Percentiles rank a stretch among this genome's conserved stretches.
Conservation (phyloP, 2,329 filamentous ascomycete species). For the Parascedosporium putredinis region DNA sequence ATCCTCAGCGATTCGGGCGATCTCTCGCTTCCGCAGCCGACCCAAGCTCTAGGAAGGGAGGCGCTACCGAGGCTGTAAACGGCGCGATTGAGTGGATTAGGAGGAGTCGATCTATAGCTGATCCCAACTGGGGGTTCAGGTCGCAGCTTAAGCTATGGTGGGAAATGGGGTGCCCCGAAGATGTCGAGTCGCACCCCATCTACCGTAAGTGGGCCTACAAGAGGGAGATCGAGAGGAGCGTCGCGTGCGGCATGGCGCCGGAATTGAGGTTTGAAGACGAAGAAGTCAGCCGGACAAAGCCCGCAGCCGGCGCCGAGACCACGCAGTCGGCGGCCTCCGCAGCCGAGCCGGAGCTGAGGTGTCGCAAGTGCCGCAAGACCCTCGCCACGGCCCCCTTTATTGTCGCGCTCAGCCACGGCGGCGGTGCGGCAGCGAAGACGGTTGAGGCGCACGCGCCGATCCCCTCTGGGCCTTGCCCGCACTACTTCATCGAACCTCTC, state of each 20-base stretch:
- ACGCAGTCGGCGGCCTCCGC: slow-evolving; percentile 5
- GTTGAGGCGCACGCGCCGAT: slow-evolving; percentile 5
- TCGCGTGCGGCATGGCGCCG: slow-evolving; percentile 70
- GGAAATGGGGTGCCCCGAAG: slow-evolving; percentile 68
- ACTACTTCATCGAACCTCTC: slow-evolving; percentile 85
- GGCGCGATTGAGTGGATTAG: slow-evolving; percentile 60
- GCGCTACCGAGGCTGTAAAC: slow-evolving; percentile 33
- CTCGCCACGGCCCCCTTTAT: slow-evolving; percentile 52
- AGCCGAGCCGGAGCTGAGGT: slow-evolving; percentile 44
- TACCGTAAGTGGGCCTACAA: slow-evolving; percentile 66
- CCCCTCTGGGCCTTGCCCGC: slow-evolving; percentile 48
- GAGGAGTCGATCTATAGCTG: slow-evolving; percentile 62
- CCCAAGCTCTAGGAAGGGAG: slow-evolving; percentile 20
- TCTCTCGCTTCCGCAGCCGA: slow-evolving; percentile 31
- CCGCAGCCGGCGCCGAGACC: slow-evolving; percentile 12
- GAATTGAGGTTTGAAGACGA: slow-evolving; percentile 77
- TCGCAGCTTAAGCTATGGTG: slow-evolving; percentile 78
- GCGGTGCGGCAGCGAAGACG: slow-evolving; percentile 7
- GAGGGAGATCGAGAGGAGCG: slow-evolving; percentile 38
- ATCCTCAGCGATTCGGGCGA: slow-evolving; percentile 41
- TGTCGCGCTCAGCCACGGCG: slow-evolving; percentile 41
- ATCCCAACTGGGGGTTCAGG: slow-evolving; percentile 90
- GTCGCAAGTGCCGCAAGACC: slow-evolving; percentile 77
- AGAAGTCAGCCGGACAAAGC: slow-evolving; percentile 13
- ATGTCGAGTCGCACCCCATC: slow-evolving; percentile 53